phyloP scores from a whole-genome alignment of 2,329 filamentous ascomycete species.

The Ceratocystis albifundus region DNA sequence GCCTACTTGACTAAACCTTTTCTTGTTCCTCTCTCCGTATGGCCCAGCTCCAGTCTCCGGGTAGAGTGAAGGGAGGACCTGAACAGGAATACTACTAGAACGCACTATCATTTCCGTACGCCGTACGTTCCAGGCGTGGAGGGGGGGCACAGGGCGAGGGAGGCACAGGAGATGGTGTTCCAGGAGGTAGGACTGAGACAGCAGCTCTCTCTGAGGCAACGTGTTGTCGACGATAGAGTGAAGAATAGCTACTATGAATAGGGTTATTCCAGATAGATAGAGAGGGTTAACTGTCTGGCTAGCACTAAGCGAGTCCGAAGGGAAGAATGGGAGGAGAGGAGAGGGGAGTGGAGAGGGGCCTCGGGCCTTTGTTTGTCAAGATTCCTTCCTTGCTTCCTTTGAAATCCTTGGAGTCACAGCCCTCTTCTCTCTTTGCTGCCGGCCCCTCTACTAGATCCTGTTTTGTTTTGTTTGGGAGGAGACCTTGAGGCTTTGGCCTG shows the following conservation, averaged over 20 bases:
- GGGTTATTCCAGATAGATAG: neutral
- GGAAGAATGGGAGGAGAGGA: no score
- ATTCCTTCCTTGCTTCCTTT: neutral
- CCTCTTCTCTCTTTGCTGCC: neutral
- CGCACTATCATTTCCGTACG: neutral
- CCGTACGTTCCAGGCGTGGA: neutral
- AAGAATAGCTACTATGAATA: neutral
- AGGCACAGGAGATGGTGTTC: neutral
- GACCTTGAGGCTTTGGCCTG: no score
- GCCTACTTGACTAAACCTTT: neutral
- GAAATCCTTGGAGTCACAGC: neutral
- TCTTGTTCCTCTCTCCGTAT: neutral
- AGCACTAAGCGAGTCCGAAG: neutral
- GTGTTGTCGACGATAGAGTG: neutral
- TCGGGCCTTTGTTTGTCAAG: constrained; percentile 13
- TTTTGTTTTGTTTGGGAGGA: neutral
- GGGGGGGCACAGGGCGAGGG: neutral
- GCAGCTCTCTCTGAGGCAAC: no score
- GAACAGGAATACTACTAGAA: neutral
- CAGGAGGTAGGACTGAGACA: no score
- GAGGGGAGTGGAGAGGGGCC: no score
- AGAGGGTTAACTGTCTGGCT: neutral
- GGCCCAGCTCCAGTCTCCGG: neutral
- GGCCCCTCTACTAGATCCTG: neutral
- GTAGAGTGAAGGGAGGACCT: neutral